phyloP scores from a whole-genome alignment of 2,329 filamentous ascomycete species.

The Ophiocordyceps camponoti-floridani region DNA sequence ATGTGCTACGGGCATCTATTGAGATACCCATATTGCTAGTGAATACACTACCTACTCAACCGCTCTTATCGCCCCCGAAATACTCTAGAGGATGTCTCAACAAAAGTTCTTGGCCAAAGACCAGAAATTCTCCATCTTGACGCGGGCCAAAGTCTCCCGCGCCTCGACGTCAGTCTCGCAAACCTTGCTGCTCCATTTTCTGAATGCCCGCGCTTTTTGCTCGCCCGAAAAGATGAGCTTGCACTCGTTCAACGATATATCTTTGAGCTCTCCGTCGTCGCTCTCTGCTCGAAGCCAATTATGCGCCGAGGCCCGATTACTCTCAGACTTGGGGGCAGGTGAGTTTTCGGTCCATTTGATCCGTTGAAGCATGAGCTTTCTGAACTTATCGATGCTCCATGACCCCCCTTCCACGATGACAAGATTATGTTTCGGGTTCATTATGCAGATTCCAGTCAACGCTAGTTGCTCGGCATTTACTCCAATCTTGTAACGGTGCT shows the following conservation, averaged over 20 bases:
- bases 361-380: conserved; percentile 82
- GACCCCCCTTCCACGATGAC: conserved; percentile 83
- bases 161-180: conserved; percentile 87
- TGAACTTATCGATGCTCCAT: conserved; percentile 69
- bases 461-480: conserved; percentile 81
- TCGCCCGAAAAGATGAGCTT: conserved; percentile 82
- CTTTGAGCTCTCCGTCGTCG: conserved; percentile 60
- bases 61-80: too few relatives aligned
- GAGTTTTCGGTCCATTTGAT: conserved; percentile 91
- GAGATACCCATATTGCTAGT: too few relatives aligned
- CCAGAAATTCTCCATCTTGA: conserved; percentile 95
- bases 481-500: conserved; percentile 84
- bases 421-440: conserved; percentile 77
- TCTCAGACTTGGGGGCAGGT: conserved; percentile 43
- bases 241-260: conserved; percentile 69
- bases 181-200: conserved; percentile 77
- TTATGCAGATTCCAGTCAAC: conserved; percentile 77
- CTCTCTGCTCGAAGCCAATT: conserved; percentile 69
- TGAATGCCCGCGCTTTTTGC: conserved; percentile 61
- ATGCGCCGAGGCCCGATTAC: conserved; percentile 42
- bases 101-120: conserved; percentile 49
- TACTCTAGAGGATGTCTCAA: neutral
- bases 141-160: conserved; percentile 57
- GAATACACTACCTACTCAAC: too few relatives aligned
- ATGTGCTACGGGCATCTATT: too few relatives aligned